These are phyloP conservation scores for Schwanniomyces sp. DNA, from an alignment of 805 yeast species.

Conservation along the genomic window DNA sequence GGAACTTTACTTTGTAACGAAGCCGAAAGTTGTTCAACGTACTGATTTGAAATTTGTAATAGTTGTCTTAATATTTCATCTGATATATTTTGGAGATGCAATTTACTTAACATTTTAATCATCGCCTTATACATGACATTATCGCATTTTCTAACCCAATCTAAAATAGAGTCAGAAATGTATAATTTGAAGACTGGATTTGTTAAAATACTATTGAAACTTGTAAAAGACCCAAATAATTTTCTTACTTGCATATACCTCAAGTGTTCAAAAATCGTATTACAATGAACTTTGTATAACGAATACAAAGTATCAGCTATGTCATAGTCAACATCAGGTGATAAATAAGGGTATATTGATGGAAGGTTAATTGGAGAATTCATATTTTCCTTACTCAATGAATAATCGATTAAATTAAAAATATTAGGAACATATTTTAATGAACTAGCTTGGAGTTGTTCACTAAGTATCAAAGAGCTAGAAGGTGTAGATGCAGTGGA, in stretches of 20 bases:
- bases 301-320: conserved; percentile 62
- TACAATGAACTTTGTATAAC: conserved; percentile 64
- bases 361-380: conserved; percentile 28
- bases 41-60: conserved; percentile 50
- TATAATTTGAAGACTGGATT: conserved; percentile 62
- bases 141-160: conserved; percentile 75
- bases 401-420: conserved; percentile 19
- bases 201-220: conserved; percentile 57
- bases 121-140: conserved; percentile 53
- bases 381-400: conserved; percentile 12
- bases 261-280: conserved; percentile 61
- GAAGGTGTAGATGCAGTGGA: conserved; percentile 3
- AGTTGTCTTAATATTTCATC: conserved; percentile 53
- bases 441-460: conserved; percentile 10
- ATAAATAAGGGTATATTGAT: conserved; percentile 43
- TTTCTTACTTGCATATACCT: conserved; percentile 67
- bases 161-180: conserved; percentile 44
- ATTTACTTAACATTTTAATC: conserved; percentile 59
- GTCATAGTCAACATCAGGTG: conserved; percentile 50
- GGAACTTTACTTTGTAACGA: conserved; percentile 47
- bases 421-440: conserved; percentile 33
- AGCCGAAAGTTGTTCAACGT: conserved; percentile 45
- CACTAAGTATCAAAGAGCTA: conserved; percentile 4
- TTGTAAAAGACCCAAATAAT: conserved; percentile 51
- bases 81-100: conserved; percentile 61